Conservation (phyloP, 129 eudicot genomes). For the Flaveria sonorensis region DNA sequence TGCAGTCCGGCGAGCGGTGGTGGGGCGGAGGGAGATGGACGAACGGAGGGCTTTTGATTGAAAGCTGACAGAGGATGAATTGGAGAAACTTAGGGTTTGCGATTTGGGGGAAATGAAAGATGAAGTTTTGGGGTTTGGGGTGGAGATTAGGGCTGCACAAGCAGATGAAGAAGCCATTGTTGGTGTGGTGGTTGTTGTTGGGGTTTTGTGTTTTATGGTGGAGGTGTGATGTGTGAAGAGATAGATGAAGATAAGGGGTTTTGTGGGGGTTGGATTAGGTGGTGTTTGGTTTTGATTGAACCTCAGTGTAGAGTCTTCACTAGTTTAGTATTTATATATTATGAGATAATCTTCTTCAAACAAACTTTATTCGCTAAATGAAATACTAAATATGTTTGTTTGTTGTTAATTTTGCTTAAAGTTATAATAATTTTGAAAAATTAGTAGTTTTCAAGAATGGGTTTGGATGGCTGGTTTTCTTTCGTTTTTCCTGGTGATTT, state of each 20-base stretch:
- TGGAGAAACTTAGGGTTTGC: conserved; percentile 42
- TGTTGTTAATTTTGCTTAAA: too few relatives aligned
- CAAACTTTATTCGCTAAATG: too few relatives aligned
- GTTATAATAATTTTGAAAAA: too few relatives aligned
- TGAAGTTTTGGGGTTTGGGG: conserved; percentile 49
- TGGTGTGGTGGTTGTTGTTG: neutral
- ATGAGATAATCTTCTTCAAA: too few relatives aligned
- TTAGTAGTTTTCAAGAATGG: too few relatives aligned
- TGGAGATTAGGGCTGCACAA: conserved; percentile 44
- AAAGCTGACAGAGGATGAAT: conserved; percentile 43
- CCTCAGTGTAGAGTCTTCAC: too few relatives aligned
- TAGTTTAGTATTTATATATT: too few relatives aligned
- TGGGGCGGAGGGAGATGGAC: conserved; percentile 42
- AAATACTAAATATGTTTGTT: too few relatives aligned
- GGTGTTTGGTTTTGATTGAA: too few relatives aligned
- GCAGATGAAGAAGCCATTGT: conserved; percentile 53
- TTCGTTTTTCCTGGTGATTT: too few relatives aligned
- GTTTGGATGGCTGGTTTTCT: too few relatives aligned
- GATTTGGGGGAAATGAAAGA: conserved; percentile 46
- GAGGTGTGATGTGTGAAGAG: conserved; percentile 19
- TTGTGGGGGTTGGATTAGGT: conserved; percentile 22
- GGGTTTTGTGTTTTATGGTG: neutral
- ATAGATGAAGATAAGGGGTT: conserved; percentile 31
- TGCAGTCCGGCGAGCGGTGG: conserved; percentile 50
- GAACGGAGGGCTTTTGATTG: conserved; percentile 46